phyloP scores from a whole-genome alignment of 78 protist genomes.

The Dictyostelium intermedium region DNA sequence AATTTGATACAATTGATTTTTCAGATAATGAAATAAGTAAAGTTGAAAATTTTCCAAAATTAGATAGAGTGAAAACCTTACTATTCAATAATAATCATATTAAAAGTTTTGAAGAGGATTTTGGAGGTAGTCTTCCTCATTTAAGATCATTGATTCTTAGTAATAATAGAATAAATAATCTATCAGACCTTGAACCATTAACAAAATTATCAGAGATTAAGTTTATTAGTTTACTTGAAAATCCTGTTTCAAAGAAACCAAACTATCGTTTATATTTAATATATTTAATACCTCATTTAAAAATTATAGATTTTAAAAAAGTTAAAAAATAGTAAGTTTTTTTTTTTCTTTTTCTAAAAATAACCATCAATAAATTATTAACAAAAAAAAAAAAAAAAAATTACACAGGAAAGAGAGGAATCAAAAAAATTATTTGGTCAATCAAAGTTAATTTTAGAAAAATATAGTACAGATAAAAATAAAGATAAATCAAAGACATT shows the following conservation, averaged over 20 bases:
- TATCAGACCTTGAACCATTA: constrained; percentile 64
- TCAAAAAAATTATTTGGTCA: constrained; percentile 23
- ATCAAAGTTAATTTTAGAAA: neutral
- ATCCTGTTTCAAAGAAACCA: constrained; percentile 47
- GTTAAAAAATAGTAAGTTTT: constrained; percentile 72
- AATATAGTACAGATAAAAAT: neutral
- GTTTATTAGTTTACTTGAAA: constrained; percentile 74
- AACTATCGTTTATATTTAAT: constrained; percentile 88
- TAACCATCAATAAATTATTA: no score
- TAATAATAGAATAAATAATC: constrained; percentile 59
- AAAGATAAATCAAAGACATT: neutral
- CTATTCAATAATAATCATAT: constrained; percentile 89
- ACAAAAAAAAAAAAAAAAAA: no score
- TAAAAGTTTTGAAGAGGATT: constrained; percentile 19
- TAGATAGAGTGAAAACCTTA: constrained; percentile 84
- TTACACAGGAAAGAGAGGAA: constrained; percentile 33
- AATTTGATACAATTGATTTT: constrained; percentile 93
- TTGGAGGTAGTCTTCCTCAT: constrained; percentile 38
- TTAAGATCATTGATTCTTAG: constrained; percentile 80
- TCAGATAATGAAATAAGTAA: constrained; percentile 89
- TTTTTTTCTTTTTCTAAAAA: neutral
- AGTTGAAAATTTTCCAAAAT: constrained; percentile 88
- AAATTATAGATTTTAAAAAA: constrained; percentile 84
- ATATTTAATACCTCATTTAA: constrained; percentile 81
- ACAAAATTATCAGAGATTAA: constrained; percentile 37